Conservation (phyloP, 306 rosid genomes). For the Acmispon strigosus region DNA sequence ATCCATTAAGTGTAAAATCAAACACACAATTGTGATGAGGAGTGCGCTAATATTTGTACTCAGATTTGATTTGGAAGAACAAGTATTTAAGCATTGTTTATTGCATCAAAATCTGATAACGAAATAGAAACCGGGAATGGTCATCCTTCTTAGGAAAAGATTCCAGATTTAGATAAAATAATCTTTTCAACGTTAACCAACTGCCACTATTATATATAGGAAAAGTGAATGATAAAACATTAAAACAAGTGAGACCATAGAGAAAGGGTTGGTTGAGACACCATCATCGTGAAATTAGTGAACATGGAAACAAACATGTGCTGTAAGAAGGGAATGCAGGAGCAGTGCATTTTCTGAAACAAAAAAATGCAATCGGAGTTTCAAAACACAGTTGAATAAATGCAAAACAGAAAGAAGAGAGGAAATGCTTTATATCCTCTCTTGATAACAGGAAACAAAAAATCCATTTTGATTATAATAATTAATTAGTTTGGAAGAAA, state of each 20-base stretch:
- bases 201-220: neutral
- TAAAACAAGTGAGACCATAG: neutral
- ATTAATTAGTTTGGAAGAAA: slow-evolving; percentile 2
- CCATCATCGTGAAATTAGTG: neutral
- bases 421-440: neutral
- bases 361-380: neutral
- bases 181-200: neutral
- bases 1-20: too few relatives aligned
- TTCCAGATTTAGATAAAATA: slow-evolving; percentile 22
- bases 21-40: too few relatives aligned
- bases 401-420: neutral
- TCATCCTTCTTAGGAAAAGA: neutral
- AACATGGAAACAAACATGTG: neutral
- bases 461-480: neutral
- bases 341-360: neutral
- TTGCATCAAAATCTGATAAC: neutral
- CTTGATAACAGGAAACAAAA: neutral
- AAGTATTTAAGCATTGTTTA: neutral
- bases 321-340: neutral
- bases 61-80: neutral
- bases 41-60: too few relatives aligned
- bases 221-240: neutral
- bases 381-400: neutral
- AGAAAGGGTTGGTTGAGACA: slow-evolving; percentile 15
- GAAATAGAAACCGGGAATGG: neutral